Evolutionary conservation across 345 rosid species (phyloP).

Genomic region (Rhizophora mangle): DNA sequence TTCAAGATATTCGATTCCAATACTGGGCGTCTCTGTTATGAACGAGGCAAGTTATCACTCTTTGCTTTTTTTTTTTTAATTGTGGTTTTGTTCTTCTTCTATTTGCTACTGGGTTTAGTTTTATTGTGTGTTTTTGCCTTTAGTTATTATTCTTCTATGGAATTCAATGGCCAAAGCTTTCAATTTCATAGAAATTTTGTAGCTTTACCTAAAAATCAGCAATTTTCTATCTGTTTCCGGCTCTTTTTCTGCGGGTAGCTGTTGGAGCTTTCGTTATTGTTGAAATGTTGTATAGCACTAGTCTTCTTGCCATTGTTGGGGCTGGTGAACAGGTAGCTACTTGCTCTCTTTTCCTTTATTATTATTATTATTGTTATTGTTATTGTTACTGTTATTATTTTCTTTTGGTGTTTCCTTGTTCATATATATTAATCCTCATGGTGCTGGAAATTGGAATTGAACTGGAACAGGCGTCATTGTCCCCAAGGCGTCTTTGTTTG

Average conservation of each 20-base stretch:
- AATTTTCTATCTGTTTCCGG: neutral
- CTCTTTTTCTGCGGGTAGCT: conserved; percentile 40
- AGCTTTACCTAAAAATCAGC: neutral
- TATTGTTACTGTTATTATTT: neutral
- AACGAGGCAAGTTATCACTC: conserved; percentile 46
- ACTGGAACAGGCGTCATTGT: conserved; percentile 59
- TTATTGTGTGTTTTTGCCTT: no score
- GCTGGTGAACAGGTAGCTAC: conserved; percentile 98
- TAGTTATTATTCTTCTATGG: no score
- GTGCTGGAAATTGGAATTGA: conserved; percentile 7
- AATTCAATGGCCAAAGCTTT: no score
- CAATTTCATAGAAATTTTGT: neutral
- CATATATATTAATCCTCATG: neutral
- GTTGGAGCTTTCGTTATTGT: conserved; percentile 72
- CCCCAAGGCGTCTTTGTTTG: conserved; percentile 78
- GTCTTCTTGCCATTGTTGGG: conserved; percentile 93
- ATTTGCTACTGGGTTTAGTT: no score
- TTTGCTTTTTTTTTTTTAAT: neutral
- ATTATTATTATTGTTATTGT: no score
- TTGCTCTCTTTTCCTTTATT: neutral
- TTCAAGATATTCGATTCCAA: conserved; percentile 74
- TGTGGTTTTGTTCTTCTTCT: neutral
- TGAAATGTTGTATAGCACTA: conserved; percentile 85
- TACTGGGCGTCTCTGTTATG: conserved; percentile 80
- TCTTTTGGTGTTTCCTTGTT: neutral